Evolutionary conservation across 2,329 filamentous ascomycete genomes (phyloP).

Genomic region (Diaporthe amygdali): DNA sequence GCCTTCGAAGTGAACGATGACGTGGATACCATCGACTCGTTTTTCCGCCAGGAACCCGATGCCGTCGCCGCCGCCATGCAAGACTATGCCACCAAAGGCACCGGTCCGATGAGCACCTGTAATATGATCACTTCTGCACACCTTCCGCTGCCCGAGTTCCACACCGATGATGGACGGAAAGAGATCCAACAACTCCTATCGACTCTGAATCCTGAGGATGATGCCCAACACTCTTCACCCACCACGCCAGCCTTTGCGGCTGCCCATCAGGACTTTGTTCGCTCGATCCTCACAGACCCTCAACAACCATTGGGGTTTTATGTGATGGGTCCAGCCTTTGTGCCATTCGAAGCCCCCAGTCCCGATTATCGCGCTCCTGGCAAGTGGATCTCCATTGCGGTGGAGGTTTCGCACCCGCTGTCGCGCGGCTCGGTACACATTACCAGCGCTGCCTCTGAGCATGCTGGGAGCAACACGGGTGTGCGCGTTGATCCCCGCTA

Average conservation of each 20-base stretch:
- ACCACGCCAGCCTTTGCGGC: constrained; percentile 5
- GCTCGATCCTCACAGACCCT: not conserved
- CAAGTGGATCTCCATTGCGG: constrained; percentile 18
- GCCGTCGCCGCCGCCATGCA: constrained; percentile 13
- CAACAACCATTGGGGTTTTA: not conserved
- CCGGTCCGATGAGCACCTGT: constrained; percentile 12
- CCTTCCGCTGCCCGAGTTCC: constrained; percentile 10
- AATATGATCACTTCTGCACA: constrained; percentile 29
- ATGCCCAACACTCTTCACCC: not conserved
- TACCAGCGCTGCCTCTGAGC: constrained; percentile 1
- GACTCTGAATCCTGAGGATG: not conserved
- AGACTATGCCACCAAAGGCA: constrained; percentile 3
- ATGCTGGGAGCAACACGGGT: not conserved
- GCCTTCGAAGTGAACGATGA: not conserved
- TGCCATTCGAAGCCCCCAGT: not conserved
- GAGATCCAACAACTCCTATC: not conserved
- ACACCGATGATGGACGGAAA: not conserved
- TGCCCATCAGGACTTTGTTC: not conserved
- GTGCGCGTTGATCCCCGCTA: not conserved
- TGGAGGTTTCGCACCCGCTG: constrained; percentile 26
- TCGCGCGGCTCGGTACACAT: constrained; percentile 30
- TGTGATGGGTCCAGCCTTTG: not conserved
- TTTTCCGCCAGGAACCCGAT: constrained; percentile 18
- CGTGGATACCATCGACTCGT: constrained; percentile 13
- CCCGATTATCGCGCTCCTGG: constrained; percentile 12